Evolutionary conservation across 306 rosid genomes (phyloP), one percentile per base, ranked within the genome.

Genomic region (Cyclanthera cordifolia): DNA sequence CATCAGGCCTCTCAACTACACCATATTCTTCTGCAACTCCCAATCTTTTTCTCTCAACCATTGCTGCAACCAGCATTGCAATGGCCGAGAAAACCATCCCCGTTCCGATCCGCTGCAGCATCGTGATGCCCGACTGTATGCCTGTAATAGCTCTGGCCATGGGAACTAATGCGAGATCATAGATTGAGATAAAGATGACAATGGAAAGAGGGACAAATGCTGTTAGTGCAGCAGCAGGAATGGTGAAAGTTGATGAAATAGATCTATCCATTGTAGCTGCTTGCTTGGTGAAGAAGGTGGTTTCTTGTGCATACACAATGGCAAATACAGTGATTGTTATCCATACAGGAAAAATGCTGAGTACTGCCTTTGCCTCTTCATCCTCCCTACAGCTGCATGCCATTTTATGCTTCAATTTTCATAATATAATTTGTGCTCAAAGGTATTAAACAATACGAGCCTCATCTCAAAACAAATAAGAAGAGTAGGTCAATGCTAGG

Each of bases 261-360:
- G 67, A 34, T 60, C 67, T 60, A 4, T 60, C 48, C 87, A 84
- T 76, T 21, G 85, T 79, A 19, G 74, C 80, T 17, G 82, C 88
- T 79, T 84, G 88, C 73, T 81, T 79, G 58, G 85, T 84, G 60
- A 78, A 84, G 74, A 84, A 81, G 34, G 88, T 81, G 1, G 82
- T 61, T 16, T 13, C 13, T 55, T 84, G 88, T 15, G 82, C 78
- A 72, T 53, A 74, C 19, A 74, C 77, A 19, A 84, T 54, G 0
- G 73, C 85, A 46, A 30, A 84, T 13, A 41, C 66, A 74, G 81
- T 72, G 63, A 79, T 55, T n/a, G 85, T 76, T 4, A 19, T 69
- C 85, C 83, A 84, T 54, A 78, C 74, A 11, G 85, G 85, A 59
- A 74, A 14, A 2, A 84, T 66, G 49, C 79, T 65, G n/a, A 84